Evolutionary conservation across 2,329 filamentous ascomycete genomes (phyloP), one percentile per base, ranked within the genome.

Genomic region (Rhynchosporium agropyri): DNA sequence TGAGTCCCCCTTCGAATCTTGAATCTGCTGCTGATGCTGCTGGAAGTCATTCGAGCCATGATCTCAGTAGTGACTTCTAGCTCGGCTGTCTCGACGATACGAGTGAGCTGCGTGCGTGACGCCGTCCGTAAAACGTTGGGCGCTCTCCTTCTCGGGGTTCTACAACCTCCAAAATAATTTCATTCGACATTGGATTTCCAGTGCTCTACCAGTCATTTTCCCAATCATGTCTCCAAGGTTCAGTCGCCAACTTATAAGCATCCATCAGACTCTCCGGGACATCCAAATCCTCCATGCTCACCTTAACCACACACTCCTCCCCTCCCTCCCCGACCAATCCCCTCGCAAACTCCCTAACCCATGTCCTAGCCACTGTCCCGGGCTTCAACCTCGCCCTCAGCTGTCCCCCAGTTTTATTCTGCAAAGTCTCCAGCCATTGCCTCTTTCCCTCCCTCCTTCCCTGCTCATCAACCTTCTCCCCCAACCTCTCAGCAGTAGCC

Each of bases 321-420:
- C 46, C 57, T 29, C 54, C 61, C 13, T 65, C 63, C 0, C 62
- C 67, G 10, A 62, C 65, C 15, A 71, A 28, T 20, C 63, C 64
- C 29, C 51, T 63, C 4, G 63, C 67, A 61, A 71, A 70, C 46
- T 63, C 67, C 20, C 31, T 55, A 3, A 63, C 68, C 69, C 69
- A 71, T 9, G 58, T 49, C 38, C 38, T 49, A 38, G 60, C 65
- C 8, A 69, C 64, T n/a, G 48, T 63, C 28, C 40, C 49, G 20
- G 58, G 48, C 45, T 53, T 65, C 49, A 67, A 20, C n/a, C 61
- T 59, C 26, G 42, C 49, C n/a, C 61, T 56, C 57, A 63, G 38
- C 51, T 59, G 49, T 13, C 53, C 40, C 15, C 38, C 55, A n/a
- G 42, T 60, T 38, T 54, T 58, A 20, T 3, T 33, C 28, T 60